Evolutionary conservation across 257 asterid genomes (phyloP).

Genomic region (Scutellaria baicalensis): DNA sequence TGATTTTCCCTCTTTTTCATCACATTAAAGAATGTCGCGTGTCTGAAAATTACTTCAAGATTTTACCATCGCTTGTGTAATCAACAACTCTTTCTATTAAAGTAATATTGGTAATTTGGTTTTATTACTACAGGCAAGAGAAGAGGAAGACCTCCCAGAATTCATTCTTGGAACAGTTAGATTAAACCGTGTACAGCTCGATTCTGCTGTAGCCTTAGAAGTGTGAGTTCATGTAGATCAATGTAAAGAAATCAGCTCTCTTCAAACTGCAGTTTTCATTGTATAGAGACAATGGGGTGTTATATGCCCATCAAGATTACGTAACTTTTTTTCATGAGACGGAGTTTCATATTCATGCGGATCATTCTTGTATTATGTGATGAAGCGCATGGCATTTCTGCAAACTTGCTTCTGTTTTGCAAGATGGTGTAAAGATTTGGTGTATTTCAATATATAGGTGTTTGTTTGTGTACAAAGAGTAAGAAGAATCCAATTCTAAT

Average conservation of each 20-base stretch:
- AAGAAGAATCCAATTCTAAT: too few relatives aligned
- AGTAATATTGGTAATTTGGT: background rate
- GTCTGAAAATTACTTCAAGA: background rate
- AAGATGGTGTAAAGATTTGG: background rate
- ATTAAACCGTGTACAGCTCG: conserved; percentile 64
- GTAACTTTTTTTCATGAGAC: background rate
- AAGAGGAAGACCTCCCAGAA: conserved; percentile 88
- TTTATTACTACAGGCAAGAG: conserved; percentile 54
- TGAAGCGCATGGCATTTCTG: background rate
- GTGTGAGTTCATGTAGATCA: conserved; percentile 23
- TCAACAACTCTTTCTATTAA: background rate
- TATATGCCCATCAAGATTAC: background rate
- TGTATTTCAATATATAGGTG: background rate
- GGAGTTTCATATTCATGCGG: background rate
- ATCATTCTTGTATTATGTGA: background rate
- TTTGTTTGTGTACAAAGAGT: background rate
- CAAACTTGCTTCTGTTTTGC: background rate
- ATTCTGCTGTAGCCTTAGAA: conserved; percentile 69
- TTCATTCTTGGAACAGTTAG: conserved; percentile 88
- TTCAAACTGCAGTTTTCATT: background rate
- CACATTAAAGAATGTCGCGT: background rate
- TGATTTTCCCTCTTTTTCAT: background rate
- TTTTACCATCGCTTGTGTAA: background rate
- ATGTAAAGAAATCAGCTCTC: background rate
- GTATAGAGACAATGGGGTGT: background rate